Conservation (phyloP, 2,329 filamentous ascomycete species). For the Fusarium redolens region DNA sequence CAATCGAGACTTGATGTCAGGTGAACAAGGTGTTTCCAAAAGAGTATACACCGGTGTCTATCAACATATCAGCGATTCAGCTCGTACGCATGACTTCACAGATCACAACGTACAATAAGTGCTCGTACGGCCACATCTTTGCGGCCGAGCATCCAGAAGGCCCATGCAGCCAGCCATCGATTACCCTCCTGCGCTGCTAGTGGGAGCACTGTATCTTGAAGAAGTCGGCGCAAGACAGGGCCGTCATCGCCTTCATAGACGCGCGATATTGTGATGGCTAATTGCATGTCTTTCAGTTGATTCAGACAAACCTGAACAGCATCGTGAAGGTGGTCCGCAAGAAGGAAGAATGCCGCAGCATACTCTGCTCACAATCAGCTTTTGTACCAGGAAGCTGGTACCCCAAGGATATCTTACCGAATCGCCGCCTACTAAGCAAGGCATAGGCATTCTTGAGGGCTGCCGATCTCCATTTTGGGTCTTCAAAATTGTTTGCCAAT, state of each 20-base stretch:
- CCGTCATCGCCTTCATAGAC: conserved; percentile 90
- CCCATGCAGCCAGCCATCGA: conserved; percentile 94
- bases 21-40: conserved; percentile 73
- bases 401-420: conserved; percentile 66
- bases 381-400: neutral
- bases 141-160: conserved; percentile 89
- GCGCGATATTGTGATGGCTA: conserved; percentile 87
- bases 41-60: conserved; percentile 83
- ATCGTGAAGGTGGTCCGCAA: conserved; percentile 86
- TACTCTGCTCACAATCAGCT: conserved; percentile 74
- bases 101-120: conserved; percentile 73
- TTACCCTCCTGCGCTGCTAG: conserved; percentile 85
- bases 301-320: conserved; percentile 88
- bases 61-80: conserved; percentile 4
- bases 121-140: conserved; percentile 86
- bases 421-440: conserved; percentile 87
- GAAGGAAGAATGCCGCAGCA: conserved; percentile 92
- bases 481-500: conserved; percentile 89
- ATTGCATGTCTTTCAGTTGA: conserved; percentile 87
- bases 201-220: conserved; percentile 83
- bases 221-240: conserved; percentile 75
- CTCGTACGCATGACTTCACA: neutral
- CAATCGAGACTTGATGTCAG: conserved; percentile 78
- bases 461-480: conserved; percentile 86
- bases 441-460: conserved; percentile 98